Evolutionary conservation across 768 basidiomycete genomes (phyloP), one percentile per base, ranked within the genome.

Genomic region (Rhodotorula toruloides): DNA sequence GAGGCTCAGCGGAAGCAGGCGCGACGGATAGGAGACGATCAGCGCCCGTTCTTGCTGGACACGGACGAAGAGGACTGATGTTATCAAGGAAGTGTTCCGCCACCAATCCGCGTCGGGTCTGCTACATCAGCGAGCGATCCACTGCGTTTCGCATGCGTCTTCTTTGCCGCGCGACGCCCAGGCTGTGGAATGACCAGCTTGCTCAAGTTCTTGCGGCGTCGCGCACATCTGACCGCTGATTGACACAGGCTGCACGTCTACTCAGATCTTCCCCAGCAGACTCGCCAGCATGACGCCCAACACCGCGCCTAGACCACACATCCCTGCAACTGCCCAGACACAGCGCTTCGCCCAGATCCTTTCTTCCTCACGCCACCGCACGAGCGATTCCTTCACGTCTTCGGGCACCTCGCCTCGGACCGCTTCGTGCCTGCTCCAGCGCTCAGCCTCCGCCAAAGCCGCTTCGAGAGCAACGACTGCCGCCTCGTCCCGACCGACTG

Each of bases 1-100:
- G 70, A 67, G 44, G 70, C 70, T 29, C 59, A 60, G 42, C 31
- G 67, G 25, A 46, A 61, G 43, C 64, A 62, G 43, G 48, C 58
- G 32, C 32, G 37, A 1, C n/a, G 56, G 29, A 39, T 31, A 29
- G 49, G 44, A 25, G 48, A 36, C 40, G 52, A 54, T 14, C n/a
- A 8, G 50, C 40, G 50, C 11, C 52, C 61, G 21, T 70, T 66
- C 46, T 56, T 70, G 64, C 32, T 63, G 29, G 58, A 61, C 19
- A 39, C 39, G n/a, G 54, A 60, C 2, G 61, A 58, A 27, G 67
- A 56, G 47, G 61, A 58, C 34, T 49, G 21, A 27, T 21, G 29
- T 31, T 14, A 32, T 10, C 22, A 3, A 9, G 36, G 43, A 16
- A 40, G 9, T 16, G 25, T 29, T 10, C 7, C 25, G 43, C 29